phyloP scores from a whole-genome alignment of 371 early-diverging fungal species.

The Saksenaea vasiformis region DNA sequence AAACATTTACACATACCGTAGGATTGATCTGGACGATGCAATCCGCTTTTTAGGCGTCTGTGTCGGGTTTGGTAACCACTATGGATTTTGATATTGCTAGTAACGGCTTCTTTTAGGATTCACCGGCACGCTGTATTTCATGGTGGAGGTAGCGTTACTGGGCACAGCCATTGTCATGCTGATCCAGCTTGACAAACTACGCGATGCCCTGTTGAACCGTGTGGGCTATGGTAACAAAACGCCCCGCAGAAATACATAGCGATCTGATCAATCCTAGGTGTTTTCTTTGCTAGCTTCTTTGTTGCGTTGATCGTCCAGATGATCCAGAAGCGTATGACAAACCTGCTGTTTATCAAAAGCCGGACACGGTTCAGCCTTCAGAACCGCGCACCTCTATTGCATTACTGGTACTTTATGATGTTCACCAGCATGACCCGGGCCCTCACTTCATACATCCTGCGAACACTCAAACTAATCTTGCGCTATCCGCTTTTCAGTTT shows the following conservation, averaged over 20 bases:
- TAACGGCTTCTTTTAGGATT: constrained; percentile 26
- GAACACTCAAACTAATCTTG: constrained; percentile 39
- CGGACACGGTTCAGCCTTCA: constrained; percentile 33
- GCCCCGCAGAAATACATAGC: not conserved
- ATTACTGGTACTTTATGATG: constrained; percentile 58
- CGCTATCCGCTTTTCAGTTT: constrained; percentile 50
- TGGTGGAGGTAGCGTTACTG: constrained; percentile 42
- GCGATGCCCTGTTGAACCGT: constrained; percentile 32
- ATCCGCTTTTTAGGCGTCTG: constrained; percentile 51
- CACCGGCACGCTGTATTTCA: constrained; percentile 48
- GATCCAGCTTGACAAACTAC: constrained; percentile 33
- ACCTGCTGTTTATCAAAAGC: constrained; percentile 38
- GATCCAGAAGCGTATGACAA: constrained; percentile 47
- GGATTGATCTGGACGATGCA: constrained; percentile 51
- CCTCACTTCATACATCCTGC: constrained; percentile 49
- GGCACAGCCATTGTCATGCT: constrained; percentile 32
- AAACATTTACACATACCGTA: constrained; percentile 1
- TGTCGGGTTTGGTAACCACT: constrained; percentile 42
- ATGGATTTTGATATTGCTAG: not conserved
- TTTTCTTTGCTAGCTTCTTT: constrained; percentile 49
- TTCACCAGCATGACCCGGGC: constrained; percentile 52
- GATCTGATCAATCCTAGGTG: constrained; percentile 15
- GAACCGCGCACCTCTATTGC: constrained; percentile 43
- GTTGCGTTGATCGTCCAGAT: constrained; percentile 45
- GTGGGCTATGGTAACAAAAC: constrained; percentile 30